These are phyloP conservation scores for Pythium angustatum DNA, from an alignment of 352 stramenopile genomes.

Conservation along the genomic window DNA sequence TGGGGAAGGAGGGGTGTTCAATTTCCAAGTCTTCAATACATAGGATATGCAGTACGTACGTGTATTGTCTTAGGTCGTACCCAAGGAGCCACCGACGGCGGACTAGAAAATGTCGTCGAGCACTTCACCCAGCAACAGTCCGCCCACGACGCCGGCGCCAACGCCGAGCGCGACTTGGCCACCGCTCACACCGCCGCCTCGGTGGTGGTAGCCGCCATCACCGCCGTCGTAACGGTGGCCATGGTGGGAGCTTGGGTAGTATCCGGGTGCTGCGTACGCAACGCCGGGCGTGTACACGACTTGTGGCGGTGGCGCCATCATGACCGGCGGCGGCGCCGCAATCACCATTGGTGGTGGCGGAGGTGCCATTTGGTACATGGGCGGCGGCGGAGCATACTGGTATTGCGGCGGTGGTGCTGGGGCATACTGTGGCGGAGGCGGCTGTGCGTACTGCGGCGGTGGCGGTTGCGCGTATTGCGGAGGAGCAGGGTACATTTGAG, in stretches of 20 bases:
- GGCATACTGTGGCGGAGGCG: constrained; percentile 12
- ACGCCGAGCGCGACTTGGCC: constrained; percentile 66
- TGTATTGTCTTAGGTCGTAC: constrained; percentile 26
- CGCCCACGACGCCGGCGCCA: constrained; percentile 70
- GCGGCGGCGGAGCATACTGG: constrained; percentile 12
- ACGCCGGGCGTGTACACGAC: constrained; percentile 27
- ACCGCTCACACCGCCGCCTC: constrained; percentile 29
- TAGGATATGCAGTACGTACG: constrained; percentile 9
- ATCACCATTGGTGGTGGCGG: constrained; percentile 12
- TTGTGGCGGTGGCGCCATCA: constrained; percentile 26
- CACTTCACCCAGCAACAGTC: constrained; percentile 71
- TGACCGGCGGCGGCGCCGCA: constrained; percentile 19
- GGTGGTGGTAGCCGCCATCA: constrained; percentile 20
- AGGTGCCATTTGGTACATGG: constrained; percentile 9
- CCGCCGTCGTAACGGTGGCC: constrained; percentile 31
- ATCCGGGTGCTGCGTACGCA: constrained; percentile 28
- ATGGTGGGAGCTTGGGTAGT: constrained; percentile 31
- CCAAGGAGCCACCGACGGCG: constrained; percentile 4
- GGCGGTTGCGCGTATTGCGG: constrained; percentile 16
- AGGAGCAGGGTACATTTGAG: constrained; percentile 5
- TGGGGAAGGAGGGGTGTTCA: too few relatives aligned
- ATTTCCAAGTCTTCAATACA: not conserved
- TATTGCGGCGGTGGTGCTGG: constrained; percentile 20
- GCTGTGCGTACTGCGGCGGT: constrained; percentile 10
- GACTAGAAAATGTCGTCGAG: constrained; percentile 55